Base-by-base conservation (phyloP, 2,329 filamentous ascomycete genomes). In the Diaporthe citriasiana region DNA sequence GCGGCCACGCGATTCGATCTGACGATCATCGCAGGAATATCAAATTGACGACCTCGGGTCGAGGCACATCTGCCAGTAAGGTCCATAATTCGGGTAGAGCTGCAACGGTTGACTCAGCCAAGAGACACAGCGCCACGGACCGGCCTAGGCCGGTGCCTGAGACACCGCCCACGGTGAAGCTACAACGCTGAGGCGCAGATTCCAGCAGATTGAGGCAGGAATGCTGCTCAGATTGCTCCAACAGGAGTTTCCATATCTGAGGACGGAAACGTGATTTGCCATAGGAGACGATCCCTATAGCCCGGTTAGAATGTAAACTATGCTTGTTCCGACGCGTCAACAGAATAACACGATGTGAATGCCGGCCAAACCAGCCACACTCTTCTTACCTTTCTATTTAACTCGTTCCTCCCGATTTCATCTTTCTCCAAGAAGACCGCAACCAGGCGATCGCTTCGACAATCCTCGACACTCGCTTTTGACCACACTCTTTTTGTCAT, bases 381-480 rank as follows among this genome's bases (percentile, higher is more conserved):
- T 30, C 56, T 45, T 27, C 56, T 71, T 35, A 71, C 70, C 70
- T 71, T 71, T 63, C 70, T 71, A 71, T 71, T 71, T 71, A 71
- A 71, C 33, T 71, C 45, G 45, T 51, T 53, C 6, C 42, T 55
- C 70, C 70, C 70, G 70, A 8, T 15, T 38, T 30, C 70, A 51
- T 40, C 50, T 53, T 19, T 63, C 12, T 51, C 45, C 56, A 53
- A 33, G 35, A 38, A 55, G 56, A 71, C 56, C 56, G 56, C 45
- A 71, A 71, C 17, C 57, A 60, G 56, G 22, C 56, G 38, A 53
- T 63, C 45, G 33, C 70, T 63, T 71, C 70, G 35, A 30, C 56
- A 63, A 38, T 63, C 25, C 35, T 63, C 47, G 47, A 63, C 45
- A 65, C 42, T 71, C 57, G 45, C 70, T 71, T 42, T 25, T 45